Evolutionary conservation across 768 basidiomycete species (phyloP).

Genomic region (Podaxis rugospora): DNA sequence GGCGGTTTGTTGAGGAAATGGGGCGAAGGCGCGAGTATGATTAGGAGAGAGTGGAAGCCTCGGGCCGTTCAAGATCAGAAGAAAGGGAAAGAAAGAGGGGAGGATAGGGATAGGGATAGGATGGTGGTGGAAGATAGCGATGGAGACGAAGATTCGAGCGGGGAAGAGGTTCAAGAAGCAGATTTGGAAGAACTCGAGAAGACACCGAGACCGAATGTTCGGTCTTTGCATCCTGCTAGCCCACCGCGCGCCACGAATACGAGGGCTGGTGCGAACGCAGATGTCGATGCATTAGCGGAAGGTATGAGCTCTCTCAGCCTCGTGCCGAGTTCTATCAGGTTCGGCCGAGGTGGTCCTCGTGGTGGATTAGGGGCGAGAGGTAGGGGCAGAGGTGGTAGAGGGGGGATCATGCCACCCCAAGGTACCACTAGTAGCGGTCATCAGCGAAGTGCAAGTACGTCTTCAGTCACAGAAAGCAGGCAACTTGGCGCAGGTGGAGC

Average conservation of each 20-base stretch:
- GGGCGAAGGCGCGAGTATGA: constrained; percentile 81
- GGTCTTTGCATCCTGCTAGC: constrained; percentile 8
- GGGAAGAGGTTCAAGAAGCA: constrained; percentile 20
- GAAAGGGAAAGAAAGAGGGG: constrained; percentile 3
- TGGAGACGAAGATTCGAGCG: constrained; percentile 19
- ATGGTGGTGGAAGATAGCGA: constrained; percentile 26
- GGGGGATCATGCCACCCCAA: constrained; percentile 3
- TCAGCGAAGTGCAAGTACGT: not conserved
- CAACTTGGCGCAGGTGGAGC: not conserved
- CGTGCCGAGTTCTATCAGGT: constrained; percentile 65
- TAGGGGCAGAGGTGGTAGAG: constrained; percentile 10
- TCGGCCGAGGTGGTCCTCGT: constrained; percentile 58
- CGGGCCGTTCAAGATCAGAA: constrained; percentile 15
- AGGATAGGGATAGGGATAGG: constrained; percentile 18
- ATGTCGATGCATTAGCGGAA: constrained; percentile 45
- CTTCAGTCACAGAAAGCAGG: not conserved
- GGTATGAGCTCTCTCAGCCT: constrained; percentile 46
- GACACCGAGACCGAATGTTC: constrained; percentile 17
- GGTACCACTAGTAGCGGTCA: constrained; percentile 14
- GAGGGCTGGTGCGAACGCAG: constrained; percentile 20
- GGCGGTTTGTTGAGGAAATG: constrained; percentile 74
- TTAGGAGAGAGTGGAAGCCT: constrained; percentile 68
- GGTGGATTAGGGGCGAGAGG: constrained; percentile 11
- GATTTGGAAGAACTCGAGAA: constrained; percentile 19
- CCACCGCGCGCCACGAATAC: constrained; percentile 13